Evolutionary conservation across 2,329 filamentous ascomycete species (phyloP), one percentile per base, ranked within the genome.

Genomic region (Aspergillus sp.): DNA sequence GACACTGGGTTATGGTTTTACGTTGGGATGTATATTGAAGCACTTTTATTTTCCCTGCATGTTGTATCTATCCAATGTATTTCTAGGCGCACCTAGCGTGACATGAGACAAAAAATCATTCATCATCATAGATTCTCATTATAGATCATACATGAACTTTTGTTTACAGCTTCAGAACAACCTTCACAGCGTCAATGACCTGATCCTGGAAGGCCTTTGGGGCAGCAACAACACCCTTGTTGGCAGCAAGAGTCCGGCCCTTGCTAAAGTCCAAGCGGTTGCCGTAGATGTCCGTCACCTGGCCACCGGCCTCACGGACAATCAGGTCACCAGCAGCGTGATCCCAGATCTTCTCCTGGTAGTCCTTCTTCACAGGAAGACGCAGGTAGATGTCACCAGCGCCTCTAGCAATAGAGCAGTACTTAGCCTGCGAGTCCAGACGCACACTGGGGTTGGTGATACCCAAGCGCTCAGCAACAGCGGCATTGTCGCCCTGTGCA

Each of bases 301-400:
- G 77, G 43, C 93, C 94, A 45, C 93, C 93, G 2, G 93, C 90
- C 72, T 98, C 94, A 49, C 90, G 80, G 37, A 97, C 93, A 57
- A 98, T 90, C 50, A 98, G 73, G 61, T 95, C 90, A 37, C 93
- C 93, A 10, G 91, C 93, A 15, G 93, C 93, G 68, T 98, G 93
- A 66, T 98, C 93, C 93, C 93, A 98, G 58, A 98, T 98, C 81
- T 98, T 98, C 78, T 98, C 93, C 68, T 95, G 83, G 73, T 98
- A 98, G 46, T 85, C 84, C 59, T 85, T 86, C 66, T 82, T 86
- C 23, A 88, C 85, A 3, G 93, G 93, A 49, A 98, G 74, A 46
- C 94, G 82, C 49, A 98, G 79, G 72, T 98, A 98, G 56, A 98
- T 84, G 64, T 98, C 93, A 44, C 90, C 93, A 4, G 90, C 90